Evolutionary conservation across 129 eudicot genomes (phyloP).

Genomic region (Escallonia herrerae): DNA sequence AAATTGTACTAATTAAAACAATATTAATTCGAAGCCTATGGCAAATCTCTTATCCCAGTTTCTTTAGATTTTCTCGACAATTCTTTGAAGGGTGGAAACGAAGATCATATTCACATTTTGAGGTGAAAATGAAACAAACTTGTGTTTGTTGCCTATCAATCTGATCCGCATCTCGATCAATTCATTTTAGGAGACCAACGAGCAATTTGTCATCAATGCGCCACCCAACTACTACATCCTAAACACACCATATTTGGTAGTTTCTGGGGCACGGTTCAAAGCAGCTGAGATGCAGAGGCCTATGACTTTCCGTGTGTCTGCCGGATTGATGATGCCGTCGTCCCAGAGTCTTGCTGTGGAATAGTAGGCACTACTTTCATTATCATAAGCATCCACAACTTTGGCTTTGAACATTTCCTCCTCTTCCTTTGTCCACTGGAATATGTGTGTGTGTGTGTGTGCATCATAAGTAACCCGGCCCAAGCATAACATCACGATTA

Average conservation of each 20-base stretch:
- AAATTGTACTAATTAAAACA: background rate
- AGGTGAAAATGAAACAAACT: background rate
- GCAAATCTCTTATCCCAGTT: no score
- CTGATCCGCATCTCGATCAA: background rate
- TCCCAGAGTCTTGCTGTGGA: constrained; percentile 98
- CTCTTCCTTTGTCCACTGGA: constrained; percentile 84
- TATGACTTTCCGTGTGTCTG: constrained; percentile 77
- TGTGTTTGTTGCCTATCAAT: no score
- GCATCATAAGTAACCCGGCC: constrained; percentile 2
- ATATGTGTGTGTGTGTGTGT: background rate
- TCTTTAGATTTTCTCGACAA: no score
- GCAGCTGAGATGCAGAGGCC: constrained; percentile 85
- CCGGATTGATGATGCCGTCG: constrained; percentile 92
- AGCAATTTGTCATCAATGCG: background rate
- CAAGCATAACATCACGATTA: background rate
- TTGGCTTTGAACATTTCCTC: constrained; percentile 68
- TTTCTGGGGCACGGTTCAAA: constrained; percentile 44
- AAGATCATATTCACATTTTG: no score
- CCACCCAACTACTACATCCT: constrained; percentile 53
- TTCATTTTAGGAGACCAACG: background rate
- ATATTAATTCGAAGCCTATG: no score
- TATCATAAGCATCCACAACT: constrained; percentile 76
- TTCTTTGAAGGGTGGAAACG: no score
- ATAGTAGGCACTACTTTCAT: constrained; percentile 83
- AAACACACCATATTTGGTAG: constrained; percentile 83